Evolutionary conservation across 2,329 filamentous ascomycete species (phyloP), one percentile per base, ranked within the genome.

Genomic region (Dryadomyces quercus-mongolicae): DNA sequence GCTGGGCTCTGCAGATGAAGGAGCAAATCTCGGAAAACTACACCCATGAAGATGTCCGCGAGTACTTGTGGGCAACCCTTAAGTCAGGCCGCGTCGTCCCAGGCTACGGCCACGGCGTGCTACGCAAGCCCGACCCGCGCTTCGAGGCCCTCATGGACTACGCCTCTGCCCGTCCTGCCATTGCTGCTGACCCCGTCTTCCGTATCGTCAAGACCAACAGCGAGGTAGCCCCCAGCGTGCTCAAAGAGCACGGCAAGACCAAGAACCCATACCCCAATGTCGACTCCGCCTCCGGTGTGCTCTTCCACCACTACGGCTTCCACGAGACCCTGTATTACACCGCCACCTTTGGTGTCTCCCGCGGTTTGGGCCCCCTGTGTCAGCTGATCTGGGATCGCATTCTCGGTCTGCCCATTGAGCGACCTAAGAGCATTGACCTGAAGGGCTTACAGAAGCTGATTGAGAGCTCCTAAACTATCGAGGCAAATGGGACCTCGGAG

Each of bases 281-380:
- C 58, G 93, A 98, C 71, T 90, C 86, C 49, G 85, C 82, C 59
- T 95, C 90, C 0, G 93, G 93, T 60, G 91, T 97, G 6, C 78
- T 98, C 50, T 97, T 98, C 82, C 85, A 97, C 72, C 90, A 97
- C 75, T 98, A 95, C 68, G 93, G 92, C 56, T 95, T 98, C 82
- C 86, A 88, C 68, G 89, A 97, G 75, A 95, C 92, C 0, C 78
- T 97, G 12, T 98, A 97, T 77, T 98, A 97, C 74, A 85, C 82
- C 4, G 82, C 81, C 56, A 85, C 82, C 0, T 86, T 86, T 59
- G 83, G 82, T 58, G 82, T 86, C 13, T 83, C 79, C 57, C 73
- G 82, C 61, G 82, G 82, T 53, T 75, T 98, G 16, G 93, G 93
- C 8, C 93, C 93, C 21, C 77, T 98, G 50, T 90, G 90, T 46